Evolutionary conservation across 2,329 filamentous ascomycete genomes (phyloP), one percentile per base, ranked within the genome.

Genomic region (Aspergillus bombycis): DNA sequence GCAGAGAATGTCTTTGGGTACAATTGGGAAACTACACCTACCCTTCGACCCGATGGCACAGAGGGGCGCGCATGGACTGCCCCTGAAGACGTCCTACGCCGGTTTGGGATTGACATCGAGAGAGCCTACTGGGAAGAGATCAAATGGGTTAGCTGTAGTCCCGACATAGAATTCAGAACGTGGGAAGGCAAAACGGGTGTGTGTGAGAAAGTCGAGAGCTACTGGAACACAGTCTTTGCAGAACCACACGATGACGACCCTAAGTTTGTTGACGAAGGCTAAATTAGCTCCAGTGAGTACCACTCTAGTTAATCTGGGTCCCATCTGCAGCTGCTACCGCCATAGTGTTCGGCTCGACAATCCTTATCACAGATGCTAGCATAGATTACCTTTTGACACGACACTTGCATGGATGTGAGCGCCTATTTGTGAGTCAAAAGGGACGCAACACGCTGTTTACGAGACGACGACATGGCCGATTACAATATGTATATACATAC

Each of bases 41-140:
- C 75, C 0, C 61, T 76, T 8, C 73, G 75, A 21, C 61, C 75
- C 4, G 76, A 79, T 50, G 78, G 76, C 16, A 70, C 71, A 1
- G 76, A 75, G 32, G 71, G 73, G 57, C 75, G 77, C 19, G 76
- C 76, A 50, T 80, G 78, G 78, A 74, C 71, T 3, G 70, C 72
- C 16, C 72, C 74, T 0, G 69, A 74, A 12, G 73, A 78, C 0
- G 74, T 72, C 6, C 63, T 80, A 19, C 65, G 64, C 23, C 70
- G 76, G 12, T 76, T 81, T 57, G 79, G 79, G 30, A 76, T 75
- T 61, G 79, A 81, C 61, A 71, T 72, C 5, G 79, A 81, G 63
- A 74, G 67, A 55, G 69, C 70, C 7, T 78, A 79, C 50, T 81
- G 79, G 78, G 75, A 77, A 55, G 79, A 79, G 59, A 74, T 80